Evolutionary conservation across 1,139 yeast genomes (phyloP).

Genomic region (Sugiyamaella neomexicana): DNA sequence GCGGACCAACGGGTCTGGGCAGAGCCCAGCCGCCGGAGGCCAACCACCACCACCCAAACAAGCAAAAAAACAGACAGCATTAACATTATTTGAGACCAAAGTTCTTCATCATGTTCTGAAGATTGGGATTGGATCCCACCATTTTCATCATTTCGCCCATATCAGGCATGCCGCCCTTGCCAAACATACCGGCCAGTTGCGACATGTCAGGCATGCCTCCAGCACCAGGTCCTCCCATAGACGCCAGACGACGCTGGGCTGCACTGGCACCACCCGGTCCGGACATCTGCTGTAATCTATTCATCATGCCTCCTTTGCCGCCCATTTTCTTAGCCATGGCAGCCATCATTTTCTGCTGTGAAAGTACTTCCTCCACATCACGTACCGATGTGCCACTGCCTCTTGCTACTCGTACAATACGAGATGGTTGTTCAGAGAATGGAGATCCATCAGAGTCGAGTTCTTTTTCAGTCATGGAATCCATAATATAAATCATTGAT

Average conservation of each 20-base stretch:
- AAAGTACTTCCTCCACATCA: conserved; percentile 89
- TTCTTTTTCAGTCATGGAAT: conserved; percentile 92
- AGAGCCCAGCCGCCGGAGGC: neutral
- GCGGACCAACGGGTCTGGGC: neutral
- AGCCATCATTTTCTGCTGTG: conserved; percentile 95
- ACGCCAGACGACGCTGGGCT: conserved; percentile 42
- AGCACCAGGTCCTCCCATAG: conserved; percentile 37
- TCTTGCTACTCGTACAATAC: conserved; percentile 86
- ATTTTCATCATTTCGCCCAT: conserved; percentile 53
- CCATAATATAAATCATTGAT: conserved; percentile 89
- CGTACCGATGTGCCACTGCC: conserved; percentile 96
- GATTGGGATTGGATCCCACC: conserved; percentile 65
- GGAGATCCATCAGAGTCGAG: conserved; percentile 86
- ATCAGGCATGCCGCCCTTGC: conserved; percentile 57
- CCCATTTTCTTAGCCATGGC: conserved; percentile 78
- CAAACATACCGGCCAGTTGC: conserved; percentile 36
- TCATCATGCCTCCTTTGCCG: conserved; percentile 50
- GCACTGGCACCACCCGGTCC: conserved; percentile 37
- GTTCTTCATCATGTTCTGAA: conserved; percentile 79
- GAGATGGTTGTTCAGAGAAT: conserved; percentile 76
- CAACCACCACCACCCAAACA: too few species aligned
- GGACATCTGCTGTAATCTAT: conserved; percentile 42
- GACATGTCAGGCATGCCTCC: conserved; percentile 43
- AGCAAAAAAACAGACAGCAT: too few species aligned
- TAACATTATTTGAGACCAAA: conserved; percentile 48